A percentile compares a stretch with the other conserved stretches of the same genome.
Conservation (phyloP, 2,329 filamentous ascomycete genomes). For the Colletotrichum endophyticum region DNA sequence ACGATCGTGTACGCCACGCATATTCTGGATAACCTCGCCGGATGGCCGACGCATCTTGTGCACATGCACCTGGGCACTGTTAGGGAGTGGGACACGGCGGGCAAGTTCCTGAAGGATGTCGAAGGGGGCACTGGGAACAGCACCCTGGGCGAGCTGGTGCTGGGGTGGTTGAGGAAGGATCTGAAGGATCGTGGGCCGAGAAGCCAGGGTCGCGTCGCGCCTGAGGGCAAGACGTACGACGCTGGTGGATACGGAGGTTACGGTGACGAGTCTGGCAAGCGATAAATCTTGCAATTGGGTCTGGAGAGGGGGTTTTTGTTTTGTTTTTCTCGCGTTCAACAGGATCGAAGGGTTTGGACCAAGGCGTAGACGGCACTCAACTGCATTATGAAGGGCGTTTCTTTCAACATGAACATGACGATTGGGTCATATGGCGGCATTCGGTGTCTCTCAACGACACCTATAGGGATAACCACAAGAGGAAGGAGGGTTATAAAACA, state of each 20-base stretch:
- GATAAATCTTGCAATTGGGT: constrained; percentile 5
- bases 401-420: neutral
- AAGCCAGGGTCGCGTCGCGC: constrained; percentile 56
- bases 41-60: constrained; percentile 94
- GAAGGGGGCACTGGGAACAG: constrained; percentile 70
- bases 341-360: neutral
- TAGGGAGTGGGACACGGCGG: constrained; percentile 82
- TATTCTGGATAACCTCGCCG: constrained; percentile 91
- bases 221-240: constrained; percentile 69
- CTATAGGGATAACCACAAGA: neutral
- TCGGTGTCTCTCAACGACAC: constrained; percentile 2
- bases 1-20: constrained; percentile 98
- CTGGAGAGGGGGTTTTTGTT: neutral
- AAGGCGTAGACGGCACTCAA: constrained; percentile 15
- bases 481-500: neutral
- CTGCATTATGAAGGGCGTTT: constrained; percentile 15
- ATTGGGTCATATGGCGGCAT: neutral
- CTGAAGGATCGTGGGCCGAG: constrained; percentile 79
- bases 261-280: constrained; percentile 54
- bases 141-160: constrained; percentile 82
- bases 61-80: constrained; percentile 93
- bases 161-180: constrained; percentile 86
- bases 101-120: constrained; percentile 66
- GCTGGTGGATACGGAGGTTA: constrained; percentile 61
- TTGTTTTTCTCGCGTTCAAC: neutral